phyloP scores from a whole-genome alignment of 805 yeast species.

The Candida piceae region DNA sequence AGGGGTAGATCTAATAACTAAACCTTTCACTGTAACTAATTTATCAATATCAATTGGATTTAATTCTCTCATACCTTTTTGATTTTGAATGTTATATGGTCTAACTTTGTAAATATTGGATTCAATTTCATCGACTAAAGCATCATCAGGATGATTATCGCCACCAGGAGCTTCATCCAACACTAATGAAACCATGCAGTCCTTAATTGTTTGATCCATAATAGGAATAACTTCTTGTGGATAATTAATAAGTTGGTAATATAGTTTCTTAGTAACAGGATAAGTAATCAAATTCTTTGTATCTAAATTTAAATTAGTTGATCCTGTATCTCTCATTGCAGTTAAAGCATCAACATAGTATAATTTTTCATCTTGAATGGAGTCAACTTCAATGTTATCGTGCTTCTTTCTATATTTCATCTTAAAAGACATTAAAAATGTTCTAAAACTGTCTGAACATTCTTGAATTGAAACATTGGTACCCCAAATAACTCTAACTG shows the following conservation, averaged over 20 bases:
- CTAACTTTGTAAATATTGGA: constrained; percentile 80
- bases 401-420: constrained; percentile 59
- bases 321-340: constrained; percentile 71
- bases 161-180: constrained; percentile 41
- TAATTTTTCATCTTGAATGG: constrained; percentile 60
- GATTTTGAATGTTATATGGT: constrained; percentile 74
- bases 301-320: constrained; percentile 81
- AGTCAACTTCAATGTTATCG: constrained; percentile 36
- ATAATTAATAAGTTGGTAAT: constrained; percentile 80
- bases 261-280: constrained; percentile 70
- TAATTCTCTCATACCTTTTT: constrained; percentile 82
- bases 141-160: constrained; percentile 36
- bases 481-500: constrained; percentile 95
- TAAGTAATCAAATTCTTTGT: constrained; percentile 73
- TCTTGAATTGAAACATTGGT: constrained; percentile 93
- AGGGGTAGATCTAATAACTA: constrained; percentile 82
- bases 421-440: constrained; percentile 80
- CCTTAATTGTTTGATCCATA: constrained; percentile 94
- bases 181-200: constrained; percentile 73
- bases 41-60: constrained; percentile 95
- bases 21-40: constrained; percentile 83
- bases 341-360: constrained; percentile 71
- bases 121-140: constrained; percentile 61
- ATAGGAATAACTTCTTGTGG: constrained; percentile 97
- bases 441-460: constrained; percentile 72